Evolutionary conservation across 495 filamentous ascomycete species (phyloP).

Genomic region (Clavariopsis aquatica): DNA sequence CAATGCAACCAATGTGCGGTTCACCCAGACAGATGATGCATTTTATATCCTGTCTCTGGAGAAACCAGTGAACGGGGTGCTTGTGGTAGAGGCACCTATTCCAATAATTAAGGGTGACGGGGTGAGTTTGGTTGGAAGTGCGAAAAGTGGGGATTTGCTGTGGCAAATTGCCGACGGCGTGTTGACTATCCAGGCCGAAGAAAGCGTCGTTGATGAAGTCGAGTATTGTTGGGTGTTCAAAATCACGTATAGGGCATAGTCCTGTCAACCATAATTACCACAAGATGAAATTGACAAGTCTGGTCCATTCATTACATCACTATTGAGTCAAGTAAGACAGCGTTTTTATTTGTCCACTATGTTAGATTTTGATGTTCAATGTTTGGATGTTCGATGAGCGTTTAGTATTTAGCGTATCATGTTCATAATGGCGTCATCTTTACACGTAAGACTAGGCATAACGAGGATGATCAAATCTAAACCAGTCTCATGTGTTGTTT

Average conservation of each 20-base stretch:
- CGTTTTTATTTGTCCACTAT: too few relatives aligned
- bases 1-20: background rate
- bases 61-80: background rate
- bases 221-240: constrained; percentile 9
- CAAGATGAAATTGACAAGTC: too few relatives aligned
- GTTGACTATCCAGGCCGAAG: background rate
- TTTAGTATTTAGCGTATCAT: too few relatives aligned
- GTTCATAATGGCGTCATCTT: too few relatives aligned
- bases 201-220: background rate
- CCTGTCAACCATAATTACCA: too few relatives aligned
- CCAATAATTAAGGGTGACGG: background rate
- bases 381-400: too few relatives aligned
- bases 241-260: background rate
- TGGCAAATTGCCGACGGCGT: background rate
- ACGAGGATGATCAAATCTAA: too few relatives aligned
- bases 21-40: constrained; percentile 1
- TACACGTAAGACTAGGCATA: too few relatives aligned
- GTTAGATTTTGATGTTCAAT: too few relatives aligned
- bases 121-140: background rate
- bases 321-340: too few relatives aligned
- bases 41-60: background rate
- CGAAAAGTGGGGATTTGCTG: background rate
- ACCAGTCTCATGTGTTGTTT: background rate
- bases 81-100: background rate
- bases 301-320: too few relatives aligned